Base-by-base conservation (phyloP, 1,139 yeast species). In the Ogataea hybrid region DNA sequence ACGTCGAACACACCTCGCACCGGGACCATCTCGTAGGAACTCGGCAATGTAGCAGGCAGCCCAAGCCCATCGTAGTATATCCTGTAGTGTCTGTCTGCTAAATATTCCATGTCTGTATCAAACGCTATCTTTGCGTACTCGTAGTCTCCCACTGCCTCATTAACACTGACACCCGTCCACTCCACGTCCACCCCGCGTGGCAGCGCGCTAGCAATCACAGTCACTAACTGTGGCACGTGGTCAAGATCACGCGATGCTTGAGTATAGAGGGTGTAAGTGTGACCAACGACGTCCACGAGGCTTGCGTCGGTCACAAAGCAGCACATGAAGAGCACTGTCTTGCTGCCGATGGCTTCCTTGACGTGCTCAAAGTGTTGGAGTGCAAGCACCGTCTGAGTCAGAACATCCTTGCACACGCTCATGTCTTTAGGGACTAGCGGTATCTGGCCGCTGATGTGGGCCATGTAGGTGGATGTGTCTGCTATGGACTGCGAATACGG, bases 401-500 rank as follows among this genome's bases (percentile, higher is more conserved):
- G 51, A 5, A 50, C 42, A 22, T 58, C 58, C 8, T 53, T 49
- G 14, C 56, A 50, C 31, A 80, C 51, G 3, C 63, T 71, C 92
- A 90, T 85, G 4, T 77, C 63, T 0, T 77, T 63, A 0, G 98
- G 97, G 3, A 84, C 60, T 35, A 92, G 68, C 1, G 96, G 95
- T 29, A 92, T 90, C 63, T 92, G 97, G 0, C 98, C 98, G 32
- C 97, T 87, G n/a, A 89, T 65, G 31, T 79, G 75, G 0, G 85
- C 80, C 6, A 78, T 54, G 29, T 68, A 63, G 23, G 74, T 71
- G 14, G 64, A 65, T 6, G 61, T 60, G 42, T 71, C 75, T 38
- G 78, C 68, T 10, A 81, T 77, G 1, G 92, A 77, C 62, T 92
- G 98, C 0, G 98, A 90, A 60, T 92, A 92, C 0, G 98, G 98